Percentiles rank a stretch among this genome's conserved stretches.
These are phyloP conservation scores for Pontederia paniculata DNA, from an alignment of 176 grass and related monocot species.

Conservation along the genomic window DNA sequence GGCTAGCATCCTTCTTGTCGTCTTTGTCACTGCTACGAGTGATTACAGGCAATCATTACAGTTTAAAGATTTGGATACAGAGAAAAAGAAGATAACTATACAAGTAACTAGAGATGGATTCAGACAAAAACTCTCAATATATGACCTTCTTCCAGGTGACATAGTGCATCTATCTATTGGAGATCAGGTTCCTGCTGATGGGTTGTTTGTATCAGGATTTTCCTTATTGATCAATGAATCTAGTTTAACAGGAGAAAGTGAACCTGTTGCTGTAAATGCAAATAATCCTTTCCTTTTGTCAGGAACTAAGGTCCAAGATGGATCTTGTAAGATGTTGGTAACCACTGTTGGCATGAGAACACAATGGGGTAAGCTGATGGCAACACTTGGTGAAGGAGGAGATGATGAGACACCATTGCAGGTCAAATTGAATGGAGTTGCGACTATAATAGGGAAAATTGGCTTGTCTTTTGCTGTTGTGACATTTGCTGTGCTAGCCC, in stretches of 20 bases:
- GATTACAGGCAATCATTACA: constrained; percentile 12
- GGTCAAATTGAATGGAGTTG: constrained; percentile 11
- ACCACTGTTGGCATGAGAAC: constrained; percentile 14
- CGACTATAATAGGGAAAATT: constrained; percentile 15
- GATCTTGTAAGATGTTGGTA: constrained; percentile 10
- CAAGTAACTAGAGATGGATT: constrained; percentile 5
- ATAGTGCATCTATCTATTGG: constrained; percentile 3
- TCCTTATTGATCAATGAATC: constrained; percentile 16
- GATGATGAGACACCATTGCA: constrained; percentile 14
- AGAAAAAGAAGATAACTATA: constrained; percentile 13
- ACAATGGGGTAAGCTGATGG: constrained; percentile 13
- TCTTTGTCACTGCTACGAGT: constrained; percentile 13
- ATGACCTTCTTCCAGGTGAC: constrained; percentile 11
- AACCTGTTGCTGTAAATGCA: neutral
- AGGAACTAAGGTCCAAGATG: constrained; percentile 14
- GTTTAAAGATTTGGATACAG: constrained; percentile 14
- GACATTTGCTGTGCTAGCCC: constrained; percentile 12
- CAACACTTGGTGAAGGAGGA: constrained; percentile 10
- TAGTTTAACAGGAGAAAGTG: constrained; percentile 12
- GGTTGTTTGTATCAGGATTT: constrained; percentile 11
- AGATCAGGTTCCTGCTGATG: constrained; percentile 11
- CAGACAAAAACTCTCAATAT: constrained; percentile 9
- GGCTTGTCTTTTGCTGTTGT: constrained; percentile 7
- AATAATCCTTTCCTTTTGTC: constrained; percentile 12
- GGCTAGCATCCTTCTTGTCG: constrained; percentile 9